Evolutionary conservation across 2,329 filamentous ascomycete genomes (phyloP).

Genomic region (Apiospora hydei): DNA sequence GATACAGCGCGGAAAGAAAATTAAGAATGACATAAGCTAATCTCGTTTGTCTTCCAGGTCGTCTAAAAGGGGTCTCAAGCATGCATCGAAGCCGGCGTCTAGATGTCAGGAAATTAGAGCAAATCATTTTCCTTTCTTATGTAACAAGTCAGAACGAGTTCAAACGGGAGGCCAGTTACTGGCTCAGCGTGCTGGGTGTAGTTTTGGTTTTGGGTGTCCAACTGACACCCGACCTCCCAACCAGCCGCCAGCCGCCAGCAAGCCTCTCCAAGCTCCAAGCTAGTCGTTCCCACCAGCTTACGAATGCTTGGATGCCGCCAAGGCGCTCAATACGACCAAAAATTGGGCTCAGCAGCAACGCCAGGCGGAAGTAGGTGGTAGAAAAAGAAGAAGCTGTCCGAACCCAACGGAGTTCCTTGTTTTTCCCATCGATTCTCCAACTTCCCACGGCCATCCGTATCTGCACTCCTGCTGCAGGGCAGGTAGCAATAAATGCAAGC

Average conservation of each 20-base stretch:
- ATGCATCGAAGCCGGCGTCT: not conserved
- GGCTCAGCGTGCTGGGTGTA: not conserved
- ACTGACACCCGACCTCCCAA: not conserved
- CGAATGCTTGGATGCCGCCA: constrained; percentile 17
- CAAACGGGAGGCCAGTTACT: not conserved
- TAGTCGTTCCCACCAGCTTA: constrained; percentile 8
- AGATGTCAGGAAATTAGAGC: not conserved
- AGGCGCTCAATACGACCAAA: not conserved
- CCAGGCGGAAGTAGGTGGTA: not conserved
- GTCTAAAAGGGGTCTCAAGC: not conserved
- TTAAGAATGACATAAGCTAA: not conserved
- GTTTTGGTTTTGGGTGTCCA: not conserved
- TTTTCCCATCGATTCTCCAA: not conserved
- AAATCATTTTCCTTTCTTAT: not conserved
- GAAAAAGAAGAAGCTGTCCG: not conserved
- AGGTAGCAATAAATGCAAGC: not conserved
- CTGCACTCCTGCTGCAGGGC: not conserved
- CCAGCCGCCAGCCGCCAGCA: not conserved
- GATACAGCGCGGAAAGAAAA: not conserved
- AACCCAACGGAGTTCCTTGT: not conserved
- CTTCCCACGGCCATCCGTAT: constrained; percentile 6
- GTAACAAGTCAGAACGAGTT: not conserved
- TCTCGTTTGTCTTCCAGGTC: not conserved
- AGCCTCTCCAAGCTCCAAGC: not conserved
- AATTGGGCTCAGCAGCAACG: not conserved